phyloP scores from a whole-genome alignment of 805 yeast species.

The Isabelozyma gotoi region DNA sequence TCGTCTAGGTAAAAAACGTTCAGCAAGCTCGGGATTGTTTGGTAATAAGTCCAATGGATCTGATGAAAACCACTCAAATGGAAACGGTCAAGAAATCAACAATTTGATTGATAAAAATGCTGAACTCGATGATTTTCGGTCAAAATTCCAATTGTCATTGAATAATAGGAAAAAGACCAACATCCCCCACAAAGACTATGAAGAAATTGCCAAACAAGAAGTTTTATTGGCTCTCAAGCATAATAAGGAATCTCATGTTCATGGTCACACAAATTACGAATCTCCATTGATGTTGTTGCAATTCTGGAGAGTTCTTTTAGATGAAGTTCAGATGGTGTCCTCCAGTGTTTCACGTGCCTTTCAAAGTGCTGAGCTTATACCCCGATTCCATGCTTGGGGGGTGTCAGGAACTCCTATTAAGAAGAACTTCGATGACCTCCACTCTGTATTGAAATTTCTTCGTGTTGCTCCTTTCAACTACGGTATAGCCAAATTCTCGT shows the following conservation, averaged over 20 bases:
- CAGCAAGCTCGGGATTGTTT: constrained; percentile 19
- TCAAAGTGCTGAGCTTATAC: constrained; percentile 73
- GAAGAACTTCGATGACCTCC: constrained; percentile 62
- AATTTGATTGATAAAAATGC: constrained; percentile 3
- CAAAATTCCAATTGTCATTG: constrained; percentile 25
- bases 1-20: constrained; percentile 19
- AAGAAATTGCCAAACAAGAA: constrained; percentile 32
- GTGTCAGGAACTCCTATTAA: constrained; percentile 94
- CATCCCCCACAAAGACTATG: constrained; percentile 28
- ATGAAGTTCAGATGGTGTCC: constrained; percentile 94
- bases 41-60: constrained; percentile 8
- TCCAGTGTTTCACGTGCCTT: constrained; percentile 73
- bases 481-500: constrained; percentile 36
- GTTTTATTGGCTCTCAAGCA: constrained; percentile 27
- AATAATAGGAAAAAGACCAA: constrained; percentile 16
- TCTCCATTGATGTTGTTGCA: constrained; percentile 82
- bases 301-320: constrained; percentile 87
- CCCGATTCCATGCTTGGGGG: constrained; percentile 93
- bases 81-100: neutral
- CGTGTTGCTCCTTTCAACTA: constrained; percentile 64
- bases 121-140: constrained; percentile 16
- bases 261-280: constrained; percentile 49
- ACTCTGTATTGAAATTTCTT: constrained; percentile 68
- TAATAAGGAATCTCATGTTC: constrained; percentile 20
- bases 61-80: constrained; percentile 3